These are phyloP conservation scores for Verticillium dahliae DNA, from an alignment of 2,329 filamentous ascomycete genomes.

Conservation along the genomic window DNA sequence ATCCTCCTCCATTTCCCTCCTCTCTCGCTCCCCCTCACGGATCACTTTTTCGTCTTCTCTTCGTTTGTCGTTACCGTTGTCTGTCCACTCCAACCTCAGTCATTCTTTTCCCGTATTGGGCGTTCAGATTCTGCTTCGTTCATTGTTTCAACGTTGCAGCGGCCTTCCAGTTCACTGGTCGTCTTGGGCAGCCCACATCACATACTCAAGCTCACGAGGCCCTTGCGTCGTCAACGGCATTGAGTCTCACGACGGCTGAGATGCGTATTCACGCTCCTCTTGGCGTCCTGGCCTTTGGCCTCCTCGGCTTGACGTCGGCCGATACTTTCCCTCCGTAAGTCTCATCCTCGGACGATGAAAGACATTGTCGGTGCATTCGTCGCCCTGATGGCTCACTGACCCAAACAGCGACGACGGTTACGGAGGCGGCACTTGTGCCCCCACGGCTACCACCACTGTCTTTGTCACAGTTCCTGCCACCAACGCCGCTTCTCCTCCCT, in stretches of 20 bases:
- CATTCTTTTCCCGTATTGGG: background rate
- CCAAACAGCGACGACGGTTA: constrained; percentile 3
- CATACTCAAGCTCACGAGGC: background rate
- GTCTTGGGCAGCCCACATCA: background rate
- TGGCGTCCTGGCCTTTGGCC: constrained; percentile 26
- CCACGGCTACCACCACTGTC: constrained; percentile 34
- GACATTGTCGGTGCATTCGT: background rate
- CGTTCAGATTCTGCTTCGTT: constrained; percentile 4
- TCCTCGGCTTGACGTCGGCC: constrained; percentile 23
- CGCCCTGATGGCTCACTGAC: background rate
- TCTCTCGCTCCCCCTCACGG: too few relatives aligned
- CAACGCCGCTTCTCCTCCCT: constrained; percentile 11
- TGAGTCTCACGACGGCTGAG: constrained; percentile 9
- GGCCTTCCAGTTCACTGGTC: background rate
- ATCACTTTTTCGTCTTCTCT: background rate
- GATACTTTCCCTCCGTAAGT: constrained; percentile 27
- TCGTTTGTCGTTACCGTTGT: constrained; percentile 7
- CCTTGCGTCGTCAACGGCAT: background rate
- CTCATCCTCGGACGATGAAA: background rate
- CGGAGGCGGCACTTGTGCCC: constrained; percentile 23
- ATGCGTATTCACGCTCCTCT: constrained; percentile 32
- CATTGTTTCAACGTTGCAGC: constrained; percentile 16
- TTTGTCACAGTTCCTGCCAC: constrained; percentile 39
- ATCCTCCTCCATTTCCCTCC: background rate
- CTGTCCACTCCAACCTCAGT: constrained; percentile 4